Evolutionary conservation across 2,329 filamentous ascomycete genomes (phyloP), one percentile per base, ranked within the genome.

Genomic region (Paraphoma sp.): DNA sequence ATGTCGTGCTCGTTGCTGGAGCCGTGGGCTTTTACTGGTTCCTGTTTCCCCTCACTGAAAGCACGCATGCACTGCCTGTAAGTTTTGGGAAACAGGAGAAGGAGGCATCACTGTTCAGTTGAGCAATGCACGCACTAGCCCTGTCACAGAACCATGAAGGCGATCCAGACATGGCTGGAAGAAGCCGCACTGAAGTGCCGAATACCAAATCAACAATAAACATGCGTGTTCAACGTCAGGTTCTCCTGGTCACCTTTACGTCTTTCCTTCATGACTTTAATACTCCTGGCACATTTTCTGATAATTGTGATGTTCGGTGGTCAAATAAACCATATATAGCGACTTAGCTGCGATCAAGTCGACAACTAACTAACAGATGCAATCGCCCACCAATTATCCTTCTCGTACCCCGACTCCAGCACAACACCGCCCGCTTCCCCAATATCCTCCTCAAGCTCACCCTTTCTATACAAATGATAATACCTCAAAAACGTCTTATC

Each of bases 361-460:
- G 11, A 17, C 38, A 23, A 14, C 59, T 40, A 64, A 38, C 30
- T 54, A 3, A 53, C 48, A 14, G 51, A 60, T 12, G 82, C 84
- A 73, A 97, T 88, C 51, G 88, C 92, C 94, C 94, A 99, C 95
- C 95, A 98, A 79, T 99, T 99, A 74, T 98, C 95, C 80, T 89
- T 93, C 74, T 99, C 95, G 78, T 98, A 99, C 33, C 95, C 95
- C 57, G 87, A 87, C 63, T 91, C 88, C 23, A 95, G 69, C 12
- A 97, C 87, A 47, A 78, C 79, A 7, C 93, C 95, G 16, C 93
- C 93, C 17, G 89, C 93, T 14, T 84, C 83, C 48, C 77, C 75
- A 54, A 97, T 85, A 73, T 97, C 91, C 43, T 86, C 83, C 73
- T 97, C 93, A 56, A 99, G 81, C 80, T 99, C 95, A 14, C 91